A percentile compares a stretch with the other conserved stretches of the same genome.
These are phyloP conservation scores for Hirsutella thompsonii DNA, from an alignment of 2,329 filamentous ascomycete species.

Conservation along the genomic window DNA sequence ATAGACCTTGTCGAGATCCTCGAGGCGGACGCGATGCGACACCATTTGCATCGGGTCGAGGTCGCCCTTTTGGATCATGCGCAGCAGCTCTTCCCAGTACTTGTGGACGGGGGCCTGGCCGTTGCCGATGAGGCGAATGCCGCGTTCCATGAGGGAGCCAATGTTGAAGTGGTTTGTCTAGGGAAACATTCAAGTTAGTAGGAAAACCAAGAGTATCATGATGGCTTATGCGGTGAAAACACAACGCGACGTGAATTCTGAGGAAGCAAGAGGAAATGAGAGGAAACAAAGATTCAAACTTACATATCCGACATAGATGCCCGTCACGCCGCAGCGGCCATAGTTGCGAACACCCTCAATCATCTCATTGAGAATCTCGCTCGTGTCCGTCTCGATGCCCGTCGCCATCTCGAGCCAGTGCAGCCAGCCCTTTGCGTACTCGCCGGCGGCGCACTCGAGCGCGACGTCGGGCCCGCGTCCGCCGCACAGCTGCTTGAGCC, in stretches of 20 bases:
- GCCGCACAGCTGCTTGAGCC: slow-evolving; percentile 60
- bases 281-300: slow-evolving; percentile 1
- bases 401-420: slow-evolving; percentile 44
- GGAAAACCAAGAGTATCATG: not conserved
- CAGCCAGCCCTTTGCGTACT: slow-evolving; percentile 48
- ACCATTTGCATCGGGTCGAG: slow-evolving; percentile 73
- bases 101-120: slow-evolving; percentile 62
- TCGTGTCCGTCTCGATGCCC: slow-evolving; percentile 74
- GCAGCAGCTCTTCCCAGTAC: slow-evolving; percentile 71
- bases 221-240: too few species aligned
- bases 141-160: slow-evolving; percentile 73
- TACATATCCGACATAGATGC: slow-evolving; percentile 50
- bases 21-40: slow-evolving; percentile 61
- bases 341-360: slow-evolving; percentile 59
- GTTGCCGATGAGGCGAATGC: slow-evolving; percentile 63
- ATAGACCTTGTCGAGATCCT: slow-evolving; percentile 59
- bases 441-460: slow-evolving; percentile 53
- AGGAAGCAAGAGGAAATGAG: too few species aligned
- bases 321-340: slow-evolving; percentile 66
- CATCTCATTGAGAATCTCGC: slow-evolving; percentile 71
- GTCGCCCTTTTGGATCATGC: slow-evolving; percentile 50
- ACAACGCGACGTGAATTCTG: too few species aligned
- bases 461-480: slow-evolving; percentile 62
- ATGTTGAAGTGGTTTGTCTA: slow-evolving; percentile 74
- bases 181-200: too few species aligned